Conservation (phyloP, 257 asterid species). For the Solanum paucissectum region DNA sequence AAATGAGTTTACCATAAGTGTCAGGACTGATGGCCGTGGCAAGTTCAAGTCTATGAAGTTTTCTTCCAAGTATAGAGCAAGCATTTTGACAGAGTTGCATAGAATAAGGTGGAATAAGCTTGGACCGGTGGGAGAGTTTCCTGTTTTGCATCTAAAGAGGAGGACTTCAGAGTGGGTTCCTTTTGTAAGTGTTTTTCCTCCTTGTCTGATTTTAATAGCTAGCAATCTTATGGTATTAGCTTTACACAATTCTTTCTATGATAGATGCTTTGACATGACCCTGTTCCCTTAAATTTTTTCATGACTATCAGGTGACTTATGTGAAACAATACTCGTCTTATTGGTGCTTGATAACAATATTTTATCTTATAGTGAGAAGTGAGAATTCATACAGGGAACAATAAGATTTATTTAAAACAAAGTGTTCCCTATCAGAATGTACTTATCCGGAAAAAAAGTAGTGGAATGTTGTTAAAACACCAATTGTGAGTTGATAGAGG, state of each 20-base stretch:
- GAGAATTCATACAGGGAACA: background rate
- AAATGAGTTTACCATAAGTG: constrained; percentile 68
- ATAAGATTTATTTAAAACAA: background rate
- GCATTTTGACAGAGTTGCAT: constrained; percentile 87
- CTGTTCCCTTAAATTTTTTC: background rate
- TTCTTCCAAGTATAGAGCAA: constrained; percentile 69
- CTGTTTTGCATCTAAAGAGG: constrained; percentile 73
- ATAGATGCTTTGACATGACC: background rate
- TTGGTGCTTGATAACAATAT: background rate
- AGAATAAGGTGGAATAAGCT: constrained; percentile 72
- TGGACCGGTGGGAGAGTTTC: constrained; percentile 60
- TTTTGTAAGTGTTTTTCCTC: constrained; percentile 45
- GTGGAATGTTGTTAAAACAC: background rate
- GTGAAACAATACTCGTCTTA: background rate
- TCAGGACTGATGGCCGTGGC: constrained; percentile 92
- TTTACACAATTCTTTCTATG: background rate
- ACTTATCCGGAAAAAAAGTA: background rate
- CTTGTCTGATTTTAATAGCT: background rate
- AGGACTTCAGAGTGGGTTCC: constrained; percentile 81
- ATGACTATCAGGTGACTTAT: background rate
- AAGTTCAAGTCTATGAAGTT: constrained; percentile 75
- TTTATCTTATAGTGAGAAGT: background rate
- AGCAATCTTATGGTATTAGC: background rate
- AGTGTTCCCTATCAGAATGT: background rate
- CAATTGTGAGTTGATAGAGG: background rate